These are phyloP conservation scores for Hymenochaete sp. DNA, from an alignment of 1,284 basidiomycete species.

Conservation along the genomic window DNA sequence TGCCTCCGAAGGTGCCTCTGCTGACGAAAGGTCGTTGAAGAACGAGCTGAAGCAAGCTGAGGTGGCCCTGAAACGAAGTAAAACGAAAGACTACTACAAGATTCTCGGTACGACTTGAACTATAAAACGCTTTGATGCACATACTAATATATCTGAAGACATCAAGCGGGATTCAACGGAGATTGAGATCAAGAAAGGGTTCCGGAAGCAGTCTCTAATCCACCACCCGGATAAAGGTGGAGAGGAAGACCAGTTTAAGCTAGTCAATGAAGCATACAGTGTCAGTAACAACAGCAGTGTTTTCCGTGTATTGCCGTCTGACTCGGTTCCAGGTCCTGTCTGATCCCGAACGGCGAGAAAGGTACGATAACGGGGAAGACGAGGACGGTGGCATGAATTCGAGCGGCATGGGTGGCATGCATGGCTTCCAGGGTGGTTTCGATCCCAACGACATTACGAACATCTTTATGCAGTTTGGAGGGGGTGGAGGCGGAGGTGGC, in stretches of 20 bases:
- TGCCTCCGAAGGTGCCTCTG: constrained; percentile 46
- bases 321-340: constrained; percentile 35
- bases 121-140: not conserved
- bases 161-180: constrained; percentile 53
- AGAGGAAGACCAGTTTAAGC: constrained; percentile 82
- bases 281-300: constrained; percentile 59
- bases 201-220: constrained; percentile 66
- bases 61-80: constrained; percentile 68
- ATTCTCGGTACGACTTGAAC: constrained; percentile 39
- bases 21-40: constrained; percentile 55
- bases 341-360: constrained; percentile 55
- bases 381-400: constrained; percentile 48
- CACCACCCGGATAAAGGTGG: constrained; percentile 84
- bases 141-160: constrained; percentile 21
- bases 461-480: constrained; percentile 51
- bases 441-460: constrained; percentile 46
- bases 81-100: constrained; percentile 82
- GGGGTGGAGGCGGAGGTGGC: constrained; percentile 8
- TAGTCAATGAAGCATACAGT: constrained; percentile 67
- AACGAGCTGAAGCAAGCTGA: constrained; percentile 72
- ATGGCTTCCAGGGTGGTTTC: no score
- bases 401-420: constrained; percentile 34
- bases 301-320: constrained; percentile 41
- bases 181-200: constrained; percentile 72
- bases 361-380: constrained; percentile 72